phyloP scores from a whole-genome alignment of 192 early-diverging fungal species.

The Jimgerdemannia lactiflua region DNA sequence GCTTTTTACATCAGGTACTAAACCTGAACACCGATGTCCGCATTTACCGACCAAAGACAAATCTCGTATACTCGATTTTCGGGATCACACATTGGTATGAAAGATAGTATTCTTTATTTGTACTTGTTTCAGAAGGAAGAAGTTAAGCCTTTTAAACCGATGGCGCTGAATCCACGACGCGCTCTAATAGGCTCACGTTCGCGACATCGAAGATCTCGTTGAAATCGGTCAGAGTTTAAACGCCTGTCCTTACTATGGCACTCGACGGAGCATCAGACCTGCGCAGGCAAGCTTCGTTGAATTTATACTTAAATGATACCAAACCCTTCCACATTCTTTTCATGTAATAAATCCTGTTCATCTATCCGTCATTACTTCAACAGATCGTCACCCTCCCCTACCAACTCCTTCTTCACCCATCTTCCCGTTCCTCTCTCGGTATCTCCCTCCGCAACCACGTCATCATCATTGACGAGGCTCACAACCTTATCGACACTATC shows the following conservation, averaged over 20 bases:
- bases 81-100: conserved; percentile 42
- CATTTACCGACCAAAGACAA: conserved; percentile 44
- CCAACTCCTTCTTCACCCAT: conserved; percentile 73
- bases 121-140: too few relatives aligned
- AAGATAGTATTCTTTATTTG: background rate
- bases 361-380: background rate
- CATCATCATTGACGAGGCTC: conserved; percentile 85
- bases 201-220: conserved; percentile 89
- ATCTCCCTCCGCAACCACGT: conserved; percentile 69
- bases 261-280: conserved; percentile 50
- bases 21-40: conserved; percentile 36
- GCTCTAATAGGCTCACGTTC: conserved; percentile 26
- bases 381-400: conserved; percentile 89
- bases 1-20: conserved; percentile 7
- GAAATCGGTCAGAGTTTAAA: conserved; percentile 50
- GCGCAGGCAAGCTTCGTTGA: conserved; percentile 37
- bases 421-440: conserved; percentile 71
- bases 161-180: too few relatives aligned
- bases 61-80: conserved; percentile 53
- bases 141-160: too few relatives aligned
- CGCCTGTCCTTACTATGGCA: conserved; percentile 86
- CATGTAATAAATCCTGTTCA: background rate
- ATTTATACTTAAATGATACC: too few relatives aligned
- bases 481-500: conserved; percentile 76
- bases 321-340: background rate